Evolutionary conservation across 768 basidiomycete genomes (phyloP), one percentile per base, ranked within the genome.

Genomic region (Serendipita sp.): DNA sequence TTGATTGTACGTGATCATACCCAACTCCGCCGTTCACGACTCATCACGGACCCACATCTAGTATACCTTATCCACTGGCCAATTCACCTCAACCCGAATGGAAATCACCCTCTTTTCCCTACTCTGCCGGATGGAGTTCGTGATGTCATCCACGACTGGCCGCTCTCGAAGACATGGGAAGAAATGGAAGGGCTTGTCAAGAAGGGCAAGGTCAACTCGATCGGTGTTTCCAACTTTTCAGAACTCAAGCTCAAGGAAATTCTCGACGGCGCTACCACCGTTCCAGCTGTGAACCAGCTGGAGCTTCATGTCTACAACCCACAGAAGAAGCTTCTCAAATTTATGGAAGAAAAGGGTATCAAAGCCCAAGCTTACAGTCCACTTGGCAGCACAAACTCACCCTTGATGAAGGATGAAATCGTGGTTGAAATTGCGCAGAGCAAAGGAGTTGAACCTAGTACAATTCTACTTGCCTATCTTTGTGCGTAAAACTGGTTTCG

Each of bases 21-120:
- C 52, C 23, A 11, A 13, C 52, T 54, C 52, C 30, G 8, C 23
- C 30, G 8, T 54, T 30, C 52, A 54, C 13, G 30, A 10, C 28
- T 30, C n/a, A n/a, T n/a, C n/a, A n/a, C n/a, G n/a, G n/a, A n/a
- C n/a, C n/a, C n/a, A n/a, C n/a, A n/a, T 13, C 23, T 54, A 54
- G 52, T 91, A 58, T 91, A 89, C 71, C 75, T 92, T 63, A 86
- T 90, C 66, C 88, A 89, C 70, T 91, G 86, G 87, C 85, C 69
- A 13, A 75, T 68, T 10, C 52, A 54, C 23, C 52, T 54, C 10
- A 54, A 54, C 52, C 52, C 52, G 30, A 10, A 8, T 8, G 52
- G 52, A 10, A 54, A 54, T 28, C 8, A 54, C 23, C 11, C 15
- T 10, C 28, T 54, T 28, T 54, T 54, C 52, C 52, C 52, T 10